Evolutionary conservation across 139 green algal species (phyloP).

Genomic region (Coccomyxa sp.): DNA sequence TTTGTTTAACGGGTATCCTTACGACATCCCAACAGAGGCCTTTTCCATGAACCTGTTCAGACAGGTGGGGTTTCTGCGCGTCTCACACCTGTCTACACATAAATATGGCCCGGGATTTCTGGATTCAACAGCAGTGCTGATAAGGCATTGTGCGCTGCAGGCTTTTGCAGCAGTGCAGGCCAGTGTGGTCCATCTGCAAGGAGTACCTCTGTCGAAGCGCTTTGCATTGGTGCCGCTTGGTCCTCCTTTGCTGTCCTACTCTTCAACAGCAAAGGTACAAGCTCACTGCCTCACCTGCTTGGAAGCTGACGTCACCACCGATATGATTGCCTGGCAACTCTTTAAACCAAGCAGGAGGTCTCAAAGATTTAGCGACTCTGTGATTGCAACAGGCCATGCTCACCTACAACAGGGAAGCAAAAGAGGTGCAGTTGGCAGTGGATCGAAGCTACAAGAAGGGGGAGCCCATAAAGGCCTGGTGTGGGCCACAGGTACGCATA

Average conservation of each 20-base stretch:
- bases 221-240: constrained; percentile 94
- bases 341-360: background rate
- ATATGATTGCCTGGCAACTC: background rate
- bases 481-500: constrained; percentile 52
- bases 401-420: constrained; percentile 38
- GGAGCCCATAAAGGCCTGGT: constrained; percentile 84
- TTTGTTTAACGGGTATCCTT: constrained; percentile 64
- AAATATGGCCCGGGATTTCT: background rate
- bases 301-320: background rate
- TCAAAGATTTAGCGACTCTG: background rate
- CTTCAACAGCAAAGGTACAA: constrained; percentile 58
- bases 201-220: constrained; percentile 68
- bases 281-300: background rate
- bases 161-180: constrained; percentile 90
- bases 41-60: constrained; percentile 84
- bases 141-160: constrained; percentile 21
- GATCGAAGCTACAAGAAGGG: constrained; percentile 64
- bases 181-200: constrained; percentile 88
- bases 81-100: background rate
- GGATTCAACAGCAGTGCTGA: background rate
- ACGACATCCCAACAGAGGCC: constrained; percentile 87
- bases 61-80: constrained; percentile 3
- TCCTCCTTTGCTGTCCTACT: constrained; percentile 82
- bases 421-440: constrained; percentile 62
- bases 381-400: constrained; percentile 61